Conservation (phyloP, 2,329 filamentous ascomycete genomes). For the Lasiodiplodia sp. region DNA sequence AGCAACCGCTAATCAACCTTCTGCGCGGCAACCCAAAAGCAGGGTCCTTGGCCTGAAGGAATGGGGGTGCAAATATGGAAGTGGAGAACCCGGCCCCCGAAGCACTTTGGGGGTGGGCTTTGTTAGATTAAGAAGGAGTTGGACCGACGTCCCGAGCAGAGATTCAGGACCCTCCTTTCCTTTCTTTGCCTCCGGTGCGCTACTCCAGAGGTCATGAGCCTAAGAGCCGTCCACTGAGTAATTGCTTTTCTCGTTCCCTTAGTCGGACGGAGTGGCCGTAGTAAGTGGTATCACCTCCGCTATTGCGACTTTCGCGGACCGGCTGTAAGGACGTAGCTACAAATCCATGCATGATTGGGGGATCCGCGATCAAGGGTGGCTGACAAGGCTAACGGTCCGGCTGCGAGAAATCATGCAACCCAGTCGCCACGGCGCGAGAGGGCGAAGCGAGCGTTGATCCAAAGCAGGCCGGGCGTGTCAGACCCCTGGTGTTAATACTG, state of each 20-base stretch:
- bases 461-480: background rate
- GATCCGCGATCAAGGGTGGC: slow-evolving; percentile 4
- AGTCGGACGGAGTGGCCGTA: background rate
- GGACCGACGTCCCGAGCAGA: background rate
- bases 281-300: background rate
- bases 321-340: background rate
- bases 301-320: background rate
- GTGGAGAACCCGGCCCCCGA: background rate
- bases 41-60: background rate
- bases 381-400: background rate
- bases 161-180: background rate
- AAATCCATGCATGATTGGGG: background rate
- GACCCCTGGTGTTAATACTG: background rate
- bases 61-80: background rate
- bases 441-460: slow-evolving; percentile 3
- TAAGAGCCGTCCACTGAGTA: background rate
- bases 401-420: background rate
- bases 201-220: background rate
- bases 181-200: background rate
- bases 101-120: background rate
- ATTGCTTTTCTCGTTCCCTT: background rate
- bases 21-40: background rate
- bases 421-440: background rate
- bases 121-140: background rate
- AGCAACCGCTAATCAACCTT: background rate